phyloP scores from a whole-genome alignment of 2,329 filamentous ascomycete genomes.

The Arthrobotrys entomopaga region DNA sequence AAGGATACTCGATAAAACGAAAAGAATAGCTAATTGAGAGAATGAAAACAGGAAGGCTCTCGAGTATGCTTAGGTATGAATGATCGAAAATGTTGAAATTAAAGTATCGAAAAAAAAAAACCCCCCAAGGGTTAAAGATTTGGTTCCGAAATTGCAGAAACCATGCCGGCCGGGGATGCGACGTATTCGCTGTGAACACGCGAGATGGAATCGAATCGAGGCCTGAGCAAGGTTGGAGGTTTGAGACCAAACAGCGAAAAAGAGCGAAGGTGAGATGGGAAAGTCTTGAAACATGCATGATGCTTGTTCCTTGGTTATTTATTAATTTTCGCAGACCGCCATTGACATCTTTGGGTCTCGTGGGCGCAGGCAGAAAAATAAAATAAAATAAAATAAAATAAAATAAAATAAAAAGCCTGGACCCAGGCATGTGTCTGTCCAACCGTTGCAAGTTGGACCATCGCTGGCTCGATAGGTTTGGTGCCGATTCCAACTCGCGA shows the following conservation, averaged over 20 bases:
- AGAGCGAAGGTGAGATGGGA: constrained; percentile 32
- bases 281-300: constrained; percentile 37
- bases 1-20: neutral
- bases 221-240: neutral
- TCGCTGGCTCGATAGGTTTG: no score
- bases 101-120: no score
- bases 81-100: neutral
- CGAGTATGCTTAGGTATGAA: neutral
- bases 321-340: constrained; percentile 13
- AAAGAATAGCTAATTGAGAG: no score
- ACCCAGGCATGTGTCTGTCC: no score
- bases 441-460: neutral
- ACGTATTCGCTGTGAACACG: constrained; percentile 12
- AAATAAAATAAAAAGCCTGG: no score
- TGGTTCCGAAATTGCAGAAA: constrained; percentile 46
- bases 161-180: constrained; percentile 3
- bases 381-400: no score
- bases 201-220: neutral
- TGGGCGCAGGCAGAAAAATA: no score
- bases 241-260: constrained; percentile 5
- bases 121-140: neutral
- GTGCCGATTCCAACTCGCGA: no score
- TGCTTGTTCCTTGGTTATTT: constrained; percentile 33
- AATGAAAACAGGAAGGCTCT: neutral
- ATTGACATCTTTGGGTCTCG: no score